Evolutionary conservation across 371 early-diverging fungal genomes (phyloP), one percentile per base, ranked within the genome.

Genomic region (Mortierella sp.): DNA sequence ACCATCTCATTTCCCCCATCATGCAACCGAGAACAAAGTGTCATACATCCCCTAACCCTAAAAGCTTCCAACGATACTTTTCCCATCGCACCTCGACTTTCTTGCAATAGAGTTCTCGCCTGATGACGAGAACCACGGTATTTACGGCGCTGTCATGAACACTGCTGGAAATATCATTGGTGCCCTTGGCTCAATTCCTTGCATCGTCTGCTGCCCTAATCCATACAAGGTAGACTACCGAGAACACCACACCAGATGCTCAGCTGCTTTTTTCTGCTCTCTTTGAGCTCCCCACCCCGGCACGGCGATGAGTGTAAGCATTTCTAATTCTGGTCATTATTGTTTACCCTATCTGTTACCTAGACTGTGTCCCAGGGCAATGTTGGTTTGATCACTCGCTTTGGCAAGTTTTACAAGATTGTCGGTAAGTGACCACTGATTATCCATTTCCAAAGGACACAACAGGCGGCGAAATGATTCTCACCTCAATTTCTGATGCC

Each of bases 321-420:
- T 37, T 37, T 37, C 37, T 37, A 37, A 37, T 7, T 46, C 66
- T 55, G 26, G 4, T n/a, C n/a, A n/a, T n/a, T n/a, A n/a, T n/a
- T 30, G 18, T 23, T 57, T 9, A 51, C n/a, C 21, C 16, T n/a
- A 53, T 43, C 23, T 19, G 23, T 23, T 16, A 28, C 9, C 26
- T 46, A 72, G 70, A 53, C 72, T 0, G 62, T 71, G 28, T 28
- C 58, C 5, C 70, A 75, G 81, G 93, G 93, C 21, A 68, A 72
- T 57, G 93, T 96, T 26, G 97, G 93, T 9, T 81, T 96, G 6
- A 83, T 96, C 15, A 85, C 90, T 21, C 87, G 91, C 15, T 96
- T 94, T 73, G 97, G 97, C 19, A 89, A 92, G 62, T 95, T 90
- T 75, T 94, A 93, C 86, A 92, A 92, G 81, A 89, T 89, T 48